These are phyloP conservation scores for Conidiobolus incongruus DNA, from an alignment of 371 early-diverging fungal genomes.

Conservation along the genomic window DNA sequence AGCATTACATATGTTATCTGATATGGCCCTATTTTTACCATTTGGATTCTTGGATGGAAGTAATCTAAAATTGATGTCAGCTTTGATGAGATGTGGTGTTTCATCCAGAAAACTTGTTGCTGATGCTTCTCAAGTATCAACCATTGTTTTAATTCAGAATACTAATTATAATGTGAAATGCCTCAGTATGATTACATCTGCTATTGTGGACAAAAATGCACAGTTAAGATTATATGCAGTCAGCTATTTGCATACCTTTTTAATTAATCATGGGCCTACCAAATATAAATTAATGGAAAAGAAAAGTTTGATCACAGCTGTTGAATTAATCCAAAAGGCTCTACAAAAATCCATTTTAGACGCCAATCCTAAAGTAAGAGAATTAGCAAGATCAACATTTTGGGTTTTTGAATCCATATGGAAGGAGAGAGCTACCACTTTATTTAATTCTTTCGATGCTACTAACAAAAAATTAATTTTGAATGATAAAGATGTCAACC, in stretches of 20 bases:
- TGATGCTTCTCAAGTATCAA: neutral
- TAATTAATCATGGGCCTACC: neutral
- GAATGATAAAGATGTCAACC: neutral
- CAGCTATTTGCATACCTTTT: neutral
- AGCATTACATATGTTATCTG: neutral
- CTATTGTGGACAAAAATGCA: neutral
- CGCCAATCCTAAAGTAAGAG: slow-evolving; percentile 3
- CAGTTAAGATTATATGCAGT: slow-evolving; percentile 1
- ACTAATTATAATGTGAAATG: neutral
- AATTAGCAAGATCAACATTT: neutral
- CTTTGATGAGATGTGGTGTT: neutral
- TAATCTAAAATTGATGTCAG: neutral
- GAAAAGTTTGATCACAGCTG: neutral
- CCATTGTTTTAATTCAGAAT: neutral
- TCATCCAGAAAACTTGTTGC: slow-evolving; percentile 4
- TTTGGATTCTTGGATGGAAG: neutral
- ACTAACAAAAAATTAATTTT: neutral
- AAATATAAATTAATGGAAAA: neutral
- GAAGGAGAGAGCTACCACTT: neutral
- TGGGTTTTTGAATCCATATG: neutral
- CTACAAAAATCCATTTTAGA: neutral
- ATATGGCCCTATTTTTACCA: slow-evolving; percentile 2
- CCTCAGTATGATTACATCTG: neutral
- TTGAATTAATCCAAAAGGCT: neutral
- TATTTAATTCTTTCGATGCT: neutral